A percentile compares a stretch with the other conserved stretches of the same genome.
Evolutionary conservation across 1,139 yeast genomes (phyloP).

Genomic region (Sugiyamaella pinicola): DNA sequence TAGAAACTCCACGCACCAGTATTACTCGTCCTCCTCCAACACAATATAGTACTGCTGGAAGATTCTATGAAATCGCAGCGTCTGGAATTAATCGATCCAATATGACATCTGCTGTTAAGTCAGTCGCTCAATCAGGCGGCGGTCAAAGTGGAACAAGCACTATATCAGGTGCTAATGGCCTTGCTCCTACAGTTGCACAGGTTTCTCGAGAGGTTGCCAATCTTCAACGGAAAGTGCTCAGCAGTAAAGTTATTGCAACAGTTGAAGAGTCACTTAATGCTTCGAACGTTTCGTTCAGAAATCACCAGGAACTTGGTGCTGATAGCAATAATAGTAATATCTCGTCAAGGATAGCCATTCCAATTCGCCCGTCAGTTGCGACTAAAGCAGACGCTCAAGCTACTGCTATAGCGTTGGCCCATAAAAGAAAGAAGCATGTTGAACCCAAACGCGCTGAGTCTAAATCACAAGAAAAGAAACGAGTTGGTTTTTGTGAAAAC

Average conservation of each 20-base stretch:
- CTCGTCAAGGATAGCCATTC: constrained; percentile 4
- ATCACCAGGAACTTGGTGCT: not conserved
- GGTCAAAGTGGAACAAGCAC: constrained; percentile 46
- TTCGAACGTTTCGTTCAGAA: not conserved
- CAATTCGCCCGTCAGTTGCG: constrained; percentile 11
- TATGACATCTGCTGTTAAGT: constrained; percentile 44
- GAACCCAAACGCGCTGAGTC: constrained; percentile 7
- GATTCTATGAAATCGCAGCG: constrained; percentile 69
- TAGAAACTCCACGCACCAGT: constrained; percentile 1
- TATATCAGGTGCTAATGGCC: constrained; percentile 59
- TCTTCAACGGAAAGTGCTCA: constrained; percentile 53
- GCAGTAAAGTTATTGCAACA: not conserved
- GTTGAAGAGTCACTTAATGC: not conserved
- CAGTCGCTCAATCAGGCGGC: constrained; percentile 39
- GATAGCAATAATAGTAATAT: not conserved
- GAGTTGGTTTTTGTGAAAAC: constrained; percentile 66
- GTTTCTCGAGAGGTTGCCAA: constrained; percentile 67
- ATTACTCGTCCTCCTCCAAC: not conserved
- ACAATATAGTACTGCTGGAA: constrained; percentile 26
- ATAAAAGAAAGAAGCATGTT: constrained; percentile 13
- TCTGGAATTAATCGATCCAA: constrained; percentile 77
- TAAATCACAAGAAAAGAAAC: constrained; percentile 15
- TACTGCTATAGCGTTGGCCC: constrained; percentile 1
- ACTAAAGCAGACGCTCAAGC: constrained; percentile 32
- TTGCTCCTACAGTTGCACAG: constrained; percentile 67